Conservation (phyloP, 306 rosid species). For the Cotoneaster glaucophyllus region DNA sequence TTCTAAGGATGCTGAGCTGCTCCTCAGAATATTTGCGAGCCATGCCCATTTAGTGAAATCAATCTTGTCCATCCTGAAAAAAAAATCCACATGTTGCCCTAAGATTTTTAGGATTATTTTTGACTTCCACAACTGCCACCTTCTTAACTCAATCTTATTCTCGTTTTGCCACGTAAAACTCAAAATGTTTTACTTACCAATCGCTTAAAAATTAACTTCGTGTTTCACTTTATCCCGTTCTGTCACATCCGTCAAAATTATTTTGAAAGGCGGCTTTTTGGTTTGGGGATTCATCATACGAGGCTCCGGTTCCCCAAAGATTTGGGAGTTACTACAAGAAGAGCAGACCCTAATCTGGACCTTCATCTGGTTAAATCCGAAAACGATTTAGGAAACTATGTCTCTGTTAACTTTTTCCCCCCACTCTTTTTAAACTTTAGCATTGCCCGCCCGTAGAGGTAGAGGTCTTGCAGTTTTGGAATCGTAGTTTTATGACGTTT, state of each 20-base stretch:
- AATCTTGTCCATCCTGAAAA: no score
- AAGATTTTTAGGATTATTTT: no score
- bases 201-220: no score
- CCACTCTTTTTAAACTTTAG: not conserved
- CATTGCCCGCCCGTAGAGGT: not conserved
- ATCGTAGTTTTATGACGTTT: not conserved
- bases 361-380: conserved; percentile 17
- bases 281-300: conserved; percentile 49
- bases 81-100: no score
- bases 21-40: no score
- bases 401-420: not conserved
- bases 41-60: no score
- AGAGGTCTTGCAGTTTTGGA: not conserved
- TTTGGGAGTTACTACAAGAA: conserved; percentile 28
- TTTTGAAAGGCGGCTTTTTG: not conserved
- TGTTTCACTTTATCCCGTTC: not conserved
- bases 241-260: not conserved
- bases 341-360: conserved; percentile 24
- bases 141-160: no score
- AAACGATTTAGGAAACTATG: not conserved
- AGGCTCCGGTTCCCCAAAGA: conserved; percentile 41
- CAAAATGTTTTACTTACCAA: no score
- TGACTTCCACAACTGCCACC: no score
- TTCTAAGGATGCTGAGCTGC: no score
- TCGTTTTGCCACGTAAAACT: no score